Evolutionary conservation across 805 yeast genomes (phyloP).

Genomic region (baker's yeast (Saccharomyces cerevisiae)): DNA sequence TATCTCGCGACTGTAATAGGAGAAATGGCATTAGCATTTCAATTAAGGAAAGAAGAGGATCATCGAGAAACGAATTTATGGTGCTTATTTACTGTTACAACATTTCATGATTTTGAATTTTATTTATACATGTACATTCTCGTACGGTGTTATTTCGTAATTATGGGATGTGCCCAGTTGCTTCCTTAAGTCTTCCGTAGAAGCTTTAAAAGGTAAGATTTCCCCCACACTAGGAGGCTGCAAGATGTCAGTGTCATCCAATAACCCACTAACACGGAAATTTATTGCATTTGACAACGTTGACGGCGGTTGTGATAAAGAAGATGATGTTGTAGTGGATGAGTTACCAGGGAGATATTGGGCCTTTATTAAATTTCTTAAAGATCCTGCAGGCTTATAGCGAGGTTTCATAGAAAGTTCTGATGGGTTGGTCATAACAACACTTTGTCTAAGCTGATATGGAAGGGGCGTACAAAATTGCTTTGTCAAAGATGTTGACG

Average conservation of each 20-base stretch:
- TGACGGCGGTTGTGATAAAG: neutral
- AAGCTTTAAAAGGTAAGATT: conserved; percentile 30
- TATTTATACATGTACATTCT: neutral
- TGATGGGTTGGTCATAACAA: conserved; percentile 71
- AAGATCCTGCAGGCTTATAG: conserved; percentile 67
- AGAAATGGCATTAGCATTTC: neutral
- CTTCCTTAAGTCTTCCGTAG: conserved; percentile 32
- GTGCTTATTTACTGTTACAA: neutral
- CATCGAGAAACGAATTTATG: neutral
- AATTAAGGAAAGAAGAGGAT: neutral
- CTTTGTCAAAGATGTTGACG: neutral
- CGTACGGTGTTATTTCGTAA: conserved; percentile 16
- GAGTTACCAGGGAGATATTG: conserved; percentile 22
- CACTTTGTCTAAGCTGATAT: conserved; percentile 53
- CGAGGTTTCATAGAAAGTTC: conserved; percentile 43
- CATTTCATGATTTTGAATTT: neutral
- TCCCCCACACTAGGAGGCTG: conserved; percentile 25
- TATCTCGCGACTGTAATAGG: neutral
- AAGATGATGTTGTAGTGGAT: conserved; percentile 21
- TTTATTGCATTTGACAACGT: conserved; percentile 2
- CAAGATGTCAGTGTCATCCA: conserved; percentile 19
- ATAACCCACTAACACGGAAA: conserved; percentile 23
- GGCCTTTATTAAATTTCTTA: conserved; percentile 26
- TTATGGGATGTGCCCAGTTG: conserved; percentile 34
- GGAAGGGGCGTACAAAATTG: conserved; percentile 29